These are phyloP conservation scores for Melocanna baccifera DNA, from an alignment of 176 grass and related monocot species.

Conservation along the genomic window DNA sequence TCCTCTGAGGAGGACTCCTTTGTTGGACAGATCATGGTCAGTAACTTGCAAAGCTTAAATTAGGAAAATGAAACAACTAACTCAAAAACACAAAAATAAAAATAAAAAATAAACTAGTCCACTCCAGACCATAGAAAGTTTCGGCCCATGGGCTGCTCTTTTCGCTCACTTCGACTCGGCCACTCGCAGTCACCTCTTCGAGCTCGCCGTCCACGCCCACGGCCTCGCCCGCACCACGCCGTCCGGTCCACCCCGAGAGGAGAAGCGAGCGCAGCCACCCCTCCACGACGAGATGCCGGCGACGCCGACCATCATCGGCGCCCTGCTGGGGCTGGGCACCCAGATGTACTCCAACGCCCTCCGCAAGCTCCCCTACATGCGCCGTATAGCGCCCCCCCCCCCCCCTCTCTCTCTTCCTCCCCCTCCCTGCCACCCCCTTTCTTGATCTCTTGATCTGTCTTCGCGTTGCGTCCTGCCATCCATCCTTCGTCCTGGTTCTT, in stretches of 20 bases:
- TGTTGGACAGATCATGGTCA: too few relatives aligned
- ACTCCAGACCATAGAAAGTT: background rate
- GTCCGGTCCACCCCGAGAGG: constrained; percentile 14
- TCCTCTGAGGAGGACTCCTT: too few relatives aligned
- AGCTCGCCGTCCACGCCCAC: background rate
- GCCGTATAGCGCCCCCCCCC: constrained; percentile 65
- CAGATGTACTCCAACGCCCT: constrained; percentile 99
- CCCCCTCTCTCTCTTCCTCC: background rate
- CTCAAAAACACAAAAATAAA: too few relatives aligned
- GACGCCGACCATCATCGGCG: constrained; percentile 82
- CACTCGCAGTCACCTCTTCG: background rate
- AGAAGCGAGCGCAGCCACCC: constrained; percentile 22
- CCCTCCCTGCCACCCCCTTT: background rate
- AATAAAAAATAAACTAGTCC: background rate
- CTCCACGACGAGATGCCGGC: constrained; percentile 48
- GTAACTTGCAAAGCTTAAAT: too few relatives aligned
- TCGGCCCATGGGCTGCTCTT: constrained; percentile 12
- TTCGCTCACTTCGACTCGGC: background rate
- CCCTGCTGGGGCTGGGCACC: constrained; percentile 73
- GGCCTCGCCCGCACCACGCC: background rate
- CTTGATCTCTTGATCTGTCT: constrained; percentile 37
- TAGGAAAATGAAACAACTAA: too few relatives aligned
- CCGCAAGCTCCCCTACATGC: constrained; percentile 95
- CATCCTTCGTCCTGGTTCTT: background rate
- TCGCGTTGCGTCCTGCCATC: background rate